Conservation (phyloP, 768 basidiomycete genomes). For the Suillus decipiens region DNA sequence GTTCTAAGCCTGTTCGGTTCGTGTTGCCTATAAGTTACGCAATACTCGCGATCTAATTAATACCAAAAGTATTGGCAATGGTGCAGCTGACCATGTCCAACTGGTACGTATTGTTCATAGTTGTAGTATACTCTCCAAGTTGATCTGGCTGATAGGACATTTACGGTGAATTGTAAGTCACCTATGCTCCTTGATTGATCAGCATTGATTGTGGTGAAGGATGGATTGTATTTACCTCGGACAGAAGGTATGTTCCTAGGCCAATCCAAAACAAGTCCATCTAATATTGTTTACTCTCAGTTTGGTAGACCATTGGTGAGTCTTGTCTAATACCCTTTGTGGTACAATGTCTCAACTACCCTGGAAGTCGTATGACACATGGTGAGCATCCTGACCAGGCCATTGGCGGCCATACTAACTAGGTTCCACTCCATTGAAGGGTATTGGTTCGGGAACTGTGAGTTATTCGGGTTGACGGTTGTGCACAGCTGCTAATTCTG, state of each 20-base stretch:
- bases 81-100: conserved; percentile 92
- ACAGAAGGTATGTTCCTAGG: conserved; percentile 67
- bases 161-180: conserved; percentile 82
- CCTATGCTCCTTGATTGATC: not conserved
- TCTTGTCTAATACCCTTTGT: conserved; percentile 12
- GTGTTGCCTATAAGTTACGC: conserved; percentile 9
- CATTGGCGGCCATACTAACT: not conserved
- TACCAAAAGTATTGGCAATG: conserved; percentile 77
- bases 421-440: conserved; percentile 39
- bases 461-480: conserved; percentile 30
- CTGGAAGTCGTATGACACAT: conserved; percentile 57
- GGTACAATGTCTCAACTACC: conserved; percentile 4
- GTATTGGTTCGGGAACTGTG: conserved; percentile 74
- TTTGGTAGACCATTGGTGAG: conserved; percentile 76
- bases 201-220: conserved; percentile 35
- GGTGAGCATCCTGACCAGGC: conserved; percentile 35
- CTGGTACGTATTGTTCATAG: conserved; percentile 46
- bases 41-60: conserved; percentile 9
- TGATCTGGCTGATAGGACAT: conserved; percentile 68
- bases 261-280: not conserved
- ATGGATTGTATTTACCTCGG: conserved; percentile 97
- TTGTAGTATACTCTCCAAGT: conserved; percentile 1
- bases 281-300: conserved; percentile 34
- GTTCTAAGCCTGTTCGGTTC: conserved; percentile 76
- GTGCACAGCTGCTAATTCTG: not conserved